Percentiles rank a stretch among this genome's conserved stretches.
These are phyloP conservation scores for Neotropicomus parvogracilis DNA, from an alignment of 1,284 basidiomycete species.

Conservation along the genomic window DNA sequence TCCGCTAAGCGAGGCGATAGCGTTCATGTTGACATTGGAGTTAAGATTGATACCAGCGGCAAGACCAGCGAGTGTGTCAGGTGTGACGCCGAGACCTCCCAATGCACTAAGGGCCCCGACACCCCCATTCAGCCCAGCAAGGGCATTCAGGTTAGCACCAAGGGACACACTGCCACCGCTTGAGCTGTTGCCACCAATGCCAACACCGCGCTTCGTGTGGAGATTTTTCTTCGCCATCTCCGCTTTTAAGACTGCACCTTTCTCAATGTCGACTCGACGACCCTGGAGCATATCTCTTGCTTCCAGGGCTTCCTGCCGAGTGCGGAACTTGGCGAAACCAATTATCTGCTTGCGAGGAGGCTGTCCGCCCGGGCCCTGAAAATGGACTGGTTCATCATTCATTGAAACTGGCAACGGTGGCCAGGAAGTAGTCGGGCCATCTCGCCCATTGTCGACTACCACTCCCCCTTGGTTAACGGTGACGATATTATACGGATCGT, in stretches of 20 bases:
- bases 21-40: slow-evolving; percentile 25
- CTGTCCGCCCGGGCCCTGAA: slow-evolving; percentile 36
- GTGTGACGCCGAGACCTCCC: slow-evolving; percentile 34
- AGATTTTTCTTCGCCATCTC: slow-evolving; percentile 99
- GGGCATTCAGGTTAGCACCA: slow-evolving; percentile 23
- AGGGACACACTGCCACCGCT: slow-evolving; percentile 24
- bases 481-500: slow-evolving; percentile 76
- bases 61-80: slow-evolving; percentile 30
- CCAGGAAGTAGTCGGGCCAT: slow-evolving; percentile 68
- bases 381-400: slow-evolving; percentile 38
- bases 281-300: slow-evolving; percentile 91
- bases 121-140: slow-evolving; percentile 31
- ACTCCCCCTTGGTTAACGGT: slow-evolving; percentile 76
- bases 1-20: slow-evolving; percentile 24
- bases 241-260: slow-evolving; percentile 91
- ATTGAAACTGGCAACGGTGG: slow-evolving; percentile 40
- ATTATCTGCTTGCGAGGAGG: slow-evolving; percentile 92
- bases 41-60: slow-evolving; percentile 33
- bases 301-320: slow-evolving; percentile 81
- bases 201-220: slow-evolving; percentile 87
- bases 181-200: slow-evolving; percentile 35
- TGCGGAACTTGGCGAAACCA: slow-evolving; percentile 94
- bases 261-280: slow-evolving; percentile 89
- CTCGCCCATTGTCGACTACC: slow-evolving; percentile 65
- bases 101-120: slow-evolving; percentile 23